Evolutionary conservation across 345 rosid genomes (phyloP), one percentile per base, ranked within the genome.

Genomic region (Heritiera littoralis): DNA sequence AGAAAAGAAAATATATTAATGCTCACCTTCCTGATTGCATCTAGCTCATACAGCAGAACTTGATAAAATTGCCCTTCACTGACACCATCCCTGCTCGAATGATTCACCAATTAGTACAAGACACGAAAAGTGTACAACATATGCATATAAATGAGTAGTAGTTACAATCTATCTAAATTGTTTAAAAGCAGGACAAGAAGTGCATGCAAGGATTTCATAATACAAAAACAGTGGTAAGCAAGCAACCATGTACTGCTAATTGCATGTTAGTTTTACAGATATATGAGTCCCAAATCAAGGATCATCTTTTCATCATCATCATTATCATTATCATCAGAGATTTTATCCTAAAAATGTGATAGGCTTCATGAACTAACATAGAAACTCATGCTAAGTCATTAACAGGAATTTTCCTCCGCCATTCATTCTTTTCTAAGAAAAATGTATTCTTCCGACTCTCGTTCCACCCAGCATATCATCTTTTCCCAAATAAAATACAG

Each of bases 41-140:
- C 97, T 78, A 93, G 81, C 83, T 93, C 97, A 67, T 91, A 93
- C 63, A 93, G 92, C 81, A 93, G 83, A 78, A 91, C 92, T 85
- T 93, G 97, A 88, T 93, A 93, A 83, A 93, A 93, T 35, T 96
- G 99, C 17, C 99, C 99, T 89, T 96, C 99, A 51, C 99, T 96
- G 69, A 96, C 99, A 56, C 99, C 99, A 82, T 96, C 99, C 86
- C 99, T 96, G 88, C 12, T 6, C n/a, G 30, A 80, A 59, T 28
- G 5, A 72, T 30, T 51, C 72, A 23, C 59, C 54, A 6, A 0
- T 80, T 54, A 71, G 32, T 56, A 61, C 58, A 5, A 72, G 11
- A 65, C n/a, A 20, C 10, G 45, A 61, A 35, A 54, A 72, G 35
- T 73, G 52, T 9, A 30, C 9, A 28, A 13, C 59, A 28, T 28